A percentile compares a stretch with the other conserved stretches of the same genome.
Conservation (phyloP, 371 early-diverging fungal species). For the Mucor circinelloides region DNA sequence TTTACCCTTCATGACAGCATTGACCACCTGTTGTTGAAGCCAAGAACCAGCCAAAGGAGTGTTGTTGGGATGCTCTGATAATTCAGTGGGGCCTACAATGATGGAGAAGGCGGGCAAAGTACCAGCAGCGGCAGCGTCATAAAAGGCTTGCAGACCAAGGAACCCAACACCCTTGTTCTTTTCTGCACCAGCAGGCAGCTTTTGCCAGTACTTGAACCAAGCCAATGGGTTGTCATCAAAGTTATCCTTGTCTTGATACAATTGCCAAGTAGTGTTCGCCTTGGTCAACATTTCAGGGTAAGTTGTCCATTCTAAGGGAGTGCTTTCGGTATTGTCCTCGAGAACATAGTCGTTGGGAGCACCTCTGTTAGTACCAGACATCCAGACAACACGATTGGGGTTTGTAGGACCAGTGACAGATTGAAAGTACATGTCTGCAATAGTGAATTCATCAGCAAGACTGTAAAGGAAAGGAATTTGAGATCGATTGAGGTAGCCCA, state of each 20-base stretch:
- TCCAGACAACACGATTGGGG: conserved; percentile 35
- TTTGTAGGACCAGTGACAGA: conserved; percentile 28
- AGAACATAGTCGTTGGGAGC: conserved; percentile 16
- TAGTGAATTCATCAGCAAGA: conserved; percentile 33
- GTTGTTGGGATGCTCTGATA: conserved; percentile 28
- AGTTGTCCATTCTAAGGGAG: conserved; percentile 21
- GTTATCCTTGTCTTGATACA: conserved; percentile 32
- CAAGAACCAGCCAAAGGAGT: conserved; percentile 36
- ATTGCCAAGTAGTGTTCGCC: conserved; percentile 29
- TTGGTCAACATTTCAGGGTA: conserved; percentile 28
- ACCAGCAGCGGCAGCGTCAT: conserved; percentile 27
- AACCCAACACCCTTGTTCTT: conserved; percentile 30
- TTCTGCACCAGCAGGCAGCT: conserved; percentile 25
- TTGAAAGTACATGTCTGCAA: conserved; percentile 36
- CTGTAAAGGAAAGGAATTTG: conserved; percentile 30
- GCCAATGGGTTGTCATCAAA: conserved; percentile 26
- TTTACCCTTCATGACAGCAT: conserved; percentile 28
- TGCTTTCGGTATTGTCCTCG: conserved; percentile 29
- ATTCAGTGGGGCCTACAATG: conserved; percentile 23
- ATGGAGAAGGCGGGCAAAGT: conserved; percentile 27
- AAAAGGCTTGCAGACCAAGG: conserved; percentile 31
- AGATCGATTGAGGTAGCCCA: conserved; percentile 30
- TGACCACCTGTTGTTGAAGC: conserved; percentile 34
- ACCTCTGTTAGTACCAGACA: conserved; percentile 29
- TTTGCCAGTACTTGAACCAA: conserved; percentile 33